phyloP scores from a whole-genome alignment of 2,329 filamentous ascomycete species.

The Aspergillus sp. region DNA sequence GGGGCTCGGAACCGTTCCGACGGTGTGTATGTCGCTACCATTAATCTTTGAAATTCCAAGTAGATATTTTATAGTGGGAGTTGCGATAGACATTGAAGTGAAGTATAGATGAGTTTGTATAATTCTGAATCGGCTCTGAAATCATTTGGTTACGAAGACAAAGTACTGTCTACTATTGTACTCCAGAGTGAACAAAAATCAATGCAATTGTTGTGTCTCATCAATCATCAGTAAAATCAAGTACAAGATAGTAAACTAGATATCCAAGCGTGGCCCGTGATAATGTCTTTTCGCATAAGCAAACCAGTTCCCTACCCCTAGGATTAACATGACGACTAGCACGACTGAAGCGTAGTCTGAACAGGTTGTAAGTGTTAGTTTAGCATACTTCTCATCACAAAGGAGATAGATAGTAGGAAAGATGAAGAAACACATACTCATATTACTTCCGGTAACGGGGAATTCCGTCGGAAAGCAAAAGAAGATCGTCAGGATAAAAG shows the following conservation, averaged over 20 bases:
- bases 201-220: neutral
- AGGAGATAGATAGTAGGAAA: neutral
- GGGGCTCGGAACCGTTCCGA: neutral
- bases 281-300: constrained; percentile 21
- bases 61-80: no score
- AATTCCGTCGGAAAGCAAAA: constrained; percentile 23
- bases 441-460: constrained; percentile 24
- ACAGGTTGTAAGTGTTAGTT: neutral
- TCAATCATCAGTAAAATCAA: neutral
- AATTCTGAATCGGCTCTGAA: no score
- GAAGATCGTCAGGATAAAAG: constrained; percentile 23
- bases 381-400: neutral
- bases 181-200: no score
- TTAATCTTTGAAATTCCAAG: no score
- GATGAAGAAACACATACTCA: constrained; percentile 20
- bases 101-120: no score
- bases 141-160: no score
- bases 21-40: neutral
- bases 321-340: constrained; percentile 20
- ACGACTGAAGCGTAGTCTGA: constrained; percentile 26
- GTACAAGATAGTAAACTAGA: neutral
- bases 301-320: constrained; percentile 24
- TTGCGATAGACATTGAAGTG: no score
- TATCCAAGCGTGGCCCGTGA: constrained; percentile 25
- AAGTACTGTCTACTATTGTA: no score